Evolutionary conservation across 345 rosid species (phyloP), one percentile per base, ranked within the genome.

Genomic region (Heritiera littoralis): DNA sequence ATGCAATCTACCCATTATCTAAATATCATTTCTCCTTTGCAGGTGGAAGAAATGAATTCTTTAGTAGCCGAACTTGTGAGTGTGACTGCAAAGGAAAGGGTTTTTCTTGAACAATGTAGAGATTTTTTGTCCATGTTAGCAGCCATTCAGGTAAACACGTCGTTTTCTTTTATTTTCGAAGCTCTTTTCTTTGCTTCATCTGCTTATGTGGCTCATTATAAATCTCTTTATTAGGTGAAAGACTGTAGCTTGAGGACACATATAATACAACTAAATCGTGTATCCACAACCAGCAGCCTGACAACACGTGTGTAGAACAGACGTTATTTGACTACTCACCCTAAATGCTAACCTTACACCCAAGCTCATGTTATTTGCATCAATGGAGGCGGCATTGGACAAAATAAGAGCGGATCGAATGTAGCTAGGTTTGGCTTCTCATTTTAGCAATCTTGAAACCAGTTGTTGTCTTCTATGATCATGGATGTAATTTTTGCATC

Each of bases 211-310:
- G 40, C 35, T 17, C 9, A 9, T 14, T 28, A 15, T 17, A 43
- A 64, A 20, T 45, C 38, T 32, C 48, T 72, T 64, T 43, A 80
- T 83, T 91, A 93, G 98, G 94, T 92, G 63, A 92, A 89, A 71
- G 89, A 89, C 80, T 88, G 91, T 83, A 95, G 98, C 93, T 82
- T 93, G 92, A 91, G 94, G 85, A 93, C 97, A 51, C 98, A 95
- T 79, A 81, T 90, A 84, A 81, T 92, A 83, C 97, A 95, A 86
- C 85, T 88, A 84, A 89, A 86, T 78, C 86, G 85, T 6, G 80
- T 82, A 76, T 76, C 80, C 23, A 83, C 87, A 74, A 85, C 91
- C 79, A 79, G 88, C 83, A 88, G 85, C 88, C 92, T 90, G 92
- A 92, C 91, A 55, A 86, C 89, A 84, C 87, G 35, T 84, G 83